A percentile compares a stretch with the other conserved stretches of the same genome.
Evolutionary conservation across 441 rosid genomes (phyloP).

Genomic region (Metrosideros polymorpha): DNA sequence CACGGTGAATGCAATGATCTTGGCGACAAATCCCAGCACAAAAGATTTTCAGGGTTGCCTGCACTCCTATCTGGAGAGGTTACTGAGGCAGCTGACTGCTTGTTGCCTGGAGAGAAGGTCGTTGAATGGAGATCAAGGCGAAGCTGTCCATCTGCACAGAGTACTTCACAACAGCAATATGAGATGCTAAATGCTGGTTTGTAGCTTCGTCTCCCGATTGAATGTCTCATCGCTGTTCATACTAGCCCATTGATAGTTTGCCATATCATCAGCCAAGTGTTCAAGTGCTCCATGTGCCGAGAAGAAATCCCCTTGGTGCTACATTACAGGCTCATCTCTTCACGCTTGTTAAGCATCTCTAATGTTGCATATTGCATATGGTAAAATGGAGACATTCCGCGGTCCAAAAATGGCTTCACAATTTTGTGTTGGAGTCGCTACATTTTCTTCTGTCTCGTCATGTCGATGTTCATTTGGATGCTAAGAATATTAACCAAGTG

Average conservation of each 20-base stretch:
- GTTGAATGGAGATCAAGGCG: slow-evolving; percentile 69
- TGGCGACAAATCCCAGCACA: slow-evolving; percentile 55
- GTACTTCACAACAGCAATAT: slow-evolving; percentile 25
- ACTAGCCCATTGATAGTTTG: not conserved
- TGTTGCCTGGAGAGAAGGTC: slow-evolving; percentile 65
- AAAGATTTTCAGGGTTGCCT: slow-evolving; percentile 37
- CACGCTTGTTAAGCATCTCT: not conserved
- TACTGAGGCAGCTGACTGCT: slow-evolving; percentile 66
- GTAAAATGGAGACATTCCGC: not conserved
- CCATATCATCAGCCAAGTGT: not conserved
- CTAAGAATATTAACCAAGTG: not conserved
- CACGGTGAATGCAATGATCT: slow-evolving; percentile 65
- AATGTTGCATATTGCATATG: not conserved
- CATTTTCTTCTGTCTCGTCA: not conserved
- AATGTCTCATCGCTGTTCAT: not conserved
- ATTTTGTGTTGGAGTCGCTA: not conserved
- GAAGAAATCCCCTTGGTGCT: not conserved
- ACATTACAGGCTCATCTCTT: not conserved
- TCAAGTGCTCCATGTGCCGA: not conserved
- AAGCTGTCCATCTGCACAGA: slow-evolving; percentile 46
- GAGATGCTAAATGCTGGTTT: slow-evolving; percentile 21
- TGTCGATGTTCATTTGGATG: not conserved
- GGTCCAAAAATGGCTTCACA: not conserved
- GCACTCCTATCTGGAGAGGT: slow-evolving; percentile 50
- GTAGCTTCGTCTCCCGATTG: not conserved